Conservation (phyloP, 257 asterid species). For the Echites panduratus region DNA sequence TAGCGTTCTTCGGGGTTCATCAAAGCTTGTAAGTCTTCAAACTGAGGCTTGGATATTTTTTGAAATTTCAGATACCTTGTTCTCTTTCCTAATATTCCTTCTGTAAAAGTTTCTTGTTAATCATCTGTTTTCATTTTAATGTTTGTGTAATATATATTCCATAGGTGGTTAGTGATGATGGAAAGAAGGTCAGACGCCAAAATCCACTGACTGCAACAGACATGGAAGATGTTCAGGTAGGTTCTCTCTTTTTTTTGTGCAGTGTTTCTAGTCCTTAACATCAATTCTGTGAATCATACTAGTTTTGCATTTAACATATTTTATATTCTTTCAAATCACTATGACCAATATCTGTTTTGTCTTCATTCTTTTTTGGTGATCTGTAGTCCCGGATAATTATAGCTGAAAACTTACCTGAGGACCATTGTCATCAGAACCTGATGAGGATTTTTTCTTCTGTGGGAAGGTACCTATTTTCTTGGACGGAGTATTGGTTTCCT, state of each 20-base stretch:
- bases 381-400: conserved; percentile 67
- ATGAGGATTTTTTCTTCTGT: conserved; percentile 75
- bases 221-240: conserved; percentile 84
- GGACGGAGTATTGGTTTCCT: background rate
- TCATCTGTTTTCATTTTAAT: background rate
- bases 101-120: background rate
- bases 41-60: background rate
- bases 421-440: conserved; percentile 90
- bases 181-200: conserved; percentile 67
- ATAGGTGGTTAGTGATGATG: conserved; percentile 84
- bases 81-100: background rate
- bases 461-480: conserved; percentile 57
- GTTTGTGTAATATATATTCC: conserved; percentile 6
- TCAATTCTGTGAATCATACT: background rate
- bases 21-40: conserved; percentile 50
- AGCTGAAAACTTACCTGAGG: conserved; percentile 89
- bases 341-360: background rate
- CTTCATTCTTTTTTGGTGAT: background rate
- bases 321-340: background rate
- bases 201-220: conserved; percentile 60
- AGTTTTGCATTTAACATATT: background rate
- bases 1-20: conserved; percentile 52
- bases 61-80: background rate
- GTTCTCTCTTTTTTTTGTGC: conserved; percentile 18
- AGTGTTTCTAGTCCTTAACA: background rate